These are phyloP conservation scores for Hypoxylon sp. DNA, from an alignment of 2,329 filamentous ascomycete species.

Conservation along the genomic window DNA sequence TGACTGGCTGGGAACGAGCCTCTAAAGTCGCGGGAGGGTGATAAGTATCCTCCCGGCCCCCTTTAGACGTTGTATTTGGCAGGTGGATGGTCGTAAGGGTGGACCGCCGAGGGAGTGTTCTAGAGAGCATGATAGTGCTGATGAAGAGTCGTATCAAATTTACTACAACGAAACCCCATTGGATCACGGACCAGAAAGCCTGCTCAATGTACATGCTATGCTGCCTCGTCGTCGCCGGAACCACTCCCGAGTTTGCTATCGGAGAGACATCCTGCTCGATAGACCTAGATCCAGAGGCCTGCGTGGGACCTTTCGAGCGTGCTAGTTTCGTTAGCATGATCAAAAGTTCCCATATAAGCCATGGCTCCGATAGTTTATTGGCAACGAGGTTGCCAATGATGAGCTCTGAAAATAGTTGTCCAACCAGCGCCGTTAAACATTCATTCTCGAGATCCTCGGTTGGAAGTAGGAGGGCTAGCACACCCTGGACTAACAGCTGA, in stretches of 20 bases:
- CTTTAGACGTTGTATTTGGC: constrained; percentile 45
- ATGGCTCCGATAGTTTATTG: constrained; percentile 85
- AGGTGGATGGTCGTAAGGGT: constrained; percentile 40
- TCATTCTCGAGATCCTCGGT: constrained; percentile 92
- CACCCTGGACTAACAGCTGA: constrained; percentile 85
- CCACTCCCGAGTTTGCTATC: constrained; percentile 16
- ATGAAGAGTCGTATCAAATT: constrained; percentile 74
- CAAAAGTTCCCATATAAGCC: constrained; percentile 87
- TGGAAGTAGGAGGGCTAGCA: constrained; percentile 85
- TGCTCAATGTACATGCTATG: constrained; percentile 57
- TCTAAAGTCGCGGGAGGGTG: constrained; percentile 37
- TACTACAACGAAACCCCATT: constrained; percentile 66
- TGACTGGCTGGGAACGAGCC: constrained; percentile 46
- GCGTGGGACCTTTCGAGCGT: constrained; percentile 44
- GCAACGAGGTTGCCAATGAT: constrained; percentile 86
- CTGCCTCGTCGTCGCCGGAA: constrained; percentile 22
- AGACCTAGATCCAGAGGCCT: constrained; percentile 25
- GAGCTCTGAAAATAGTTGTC: constrained; percentile 89
- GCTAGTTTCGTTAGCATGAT: constrained; percentile 72
- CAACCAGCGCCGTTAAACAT: constrained; percentile 84
- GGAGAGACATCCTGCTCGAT: constrained; percentile 16
- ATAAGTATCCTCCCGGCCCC: constrained; percentile 41
- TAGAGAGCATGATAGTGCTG: constrained; percentile 73
- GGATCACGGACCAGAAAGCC: constrained; percentile 68
- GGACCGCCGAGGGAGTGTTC: constrained; percentile 70